Conservation (phyloP, 129 eudicot species). For the Arctium lappa region DNA sequence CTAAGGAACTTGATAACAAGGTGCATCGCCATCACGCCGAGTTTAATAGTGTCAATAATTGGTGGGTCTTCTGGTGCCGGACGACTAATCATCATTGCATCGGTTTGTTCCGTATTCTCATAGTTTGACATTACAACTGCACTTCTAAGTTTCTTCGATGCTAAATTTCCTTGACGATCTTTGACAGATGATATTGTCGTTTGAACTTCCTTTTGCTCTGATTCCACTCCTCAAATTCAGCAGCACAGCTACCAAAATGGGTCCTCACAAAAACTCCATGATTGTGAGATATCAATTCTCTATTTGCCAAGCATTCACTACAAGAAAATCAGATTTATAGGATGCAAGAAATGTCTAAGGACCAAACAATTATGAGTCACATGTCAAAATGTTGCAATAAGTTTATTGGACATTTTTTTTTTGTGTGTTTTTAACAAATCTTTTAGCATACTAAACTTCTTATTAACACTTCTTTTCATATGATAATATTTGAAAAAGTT, state of each 20-base stretch:
- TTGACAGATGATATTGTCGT: constrained; percentile 76
- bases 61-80: constrained; percentile 84
- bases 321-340: not conserved
- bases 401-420: not conserved
- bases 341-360: not conserved
- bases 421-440: no score
- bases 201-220: constrained; percentile 83
- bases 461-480: not conserved
- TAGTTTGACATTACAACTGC: not conserved
- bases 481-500: not conserved
- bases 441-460: not conserved
- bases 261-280: constrained; percentile 62
- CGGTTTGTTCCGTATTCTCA: constrained; percentile 38
- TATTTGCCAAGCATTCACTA: not conserved
- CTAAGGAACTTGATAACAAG: constrained; percentile 73
- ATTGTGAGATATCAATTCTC: constrained; percentile 33
- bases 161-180: not conserved
- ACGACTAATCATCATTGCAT: constrained; percentile 64
- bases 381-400: not conserved
- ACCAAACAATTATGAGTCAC: not conserved
- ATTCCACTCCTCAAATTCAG: constrained; percentile 85
- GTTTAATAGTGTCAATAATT: constrained; percentile 66
- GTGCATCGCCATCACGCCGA: constrained; percentile 68
- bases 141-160: not conserved
- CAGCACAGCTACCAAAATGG: constrained; percentile 71